Evolutionary conservation across 2,329 filamentous ascomycete species (phyloP).

Genomic region (Sporothrix euskadiensis): DNA sequence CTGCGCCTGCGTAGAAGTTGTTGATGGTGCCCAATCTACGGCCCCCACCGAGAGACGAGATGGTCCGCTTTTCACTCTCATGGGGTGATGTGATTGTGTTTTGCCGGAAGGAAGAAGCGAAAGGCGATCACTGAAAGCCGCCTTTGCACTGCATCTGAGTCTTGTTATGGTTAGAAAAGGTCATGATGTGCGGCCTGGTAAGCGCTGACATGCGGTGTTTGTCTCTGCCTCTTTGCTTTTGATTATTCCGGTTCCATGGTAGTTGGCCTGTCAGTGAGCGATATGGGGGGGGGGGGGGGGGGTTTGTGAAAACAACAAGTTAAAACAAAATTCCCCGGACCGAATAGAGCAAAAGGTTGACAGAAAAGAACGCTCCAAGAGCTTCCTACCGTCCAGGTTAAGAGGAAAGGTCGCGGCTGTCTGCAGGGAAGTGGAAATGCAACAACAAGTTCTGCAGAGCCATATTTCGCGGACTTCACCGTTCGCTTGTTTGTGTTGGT

Average conservation of each 20-base stretch:
- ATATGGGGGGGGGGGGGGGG: too few species aligned
- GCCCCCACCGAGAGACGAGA: background rate
- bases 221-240: background rate
- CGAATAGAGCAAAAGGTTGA: background rate
- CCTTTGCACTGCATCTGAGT: background rate
- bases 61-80: background rate
- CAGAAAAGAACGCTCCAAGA: background rate
- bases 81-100: background rate
- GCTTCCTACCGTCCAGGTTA: background rate
- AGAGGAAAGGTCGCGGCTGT: background rate
- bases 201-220: background rate
- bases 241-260: background rate
- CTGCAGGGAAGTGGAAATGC: conserved; percentile 13
- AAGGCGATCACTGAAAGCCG: background rate
- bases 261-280: background rate
- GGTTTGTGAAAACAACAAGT: background rate
- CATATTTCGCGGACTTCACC: background rate
- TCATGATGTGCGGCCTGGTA: background rate
- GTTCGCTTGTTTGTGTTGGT: background rate
- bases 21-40: background rate
- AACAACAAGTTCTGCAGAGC: background rate
- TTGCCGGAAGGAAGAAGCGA: background rate
- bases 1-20: background rate
- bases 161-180: background rate
- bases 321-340: background rate